phyloP scores from a whole-genome alignment of 1,139 yeast genomes.

The Hemisphaericaspora xylanilytica region DNA sequence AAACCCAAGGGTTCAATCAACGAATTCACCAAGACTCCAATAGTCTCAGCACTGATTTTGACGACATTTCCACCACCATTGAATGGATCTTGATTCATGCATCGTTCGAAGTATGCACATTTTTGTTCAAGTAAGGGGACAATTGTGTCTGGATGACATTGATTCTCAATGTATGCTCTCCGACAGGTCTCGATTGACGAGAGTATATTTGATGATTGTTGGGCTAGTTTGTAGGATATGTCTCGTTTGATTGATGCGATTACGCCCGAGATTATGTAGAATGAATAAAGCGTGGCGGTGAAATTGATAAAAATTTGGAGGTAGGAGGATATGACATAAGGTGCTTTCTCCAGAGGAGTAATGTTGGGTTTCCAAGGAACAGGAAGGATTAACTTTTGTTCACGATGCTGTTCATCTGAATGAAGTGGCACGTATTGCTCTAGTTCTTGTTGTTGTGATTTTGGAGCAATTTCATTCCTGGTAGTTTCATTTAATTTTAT shows the following conservation, averaged over 20 bases:
- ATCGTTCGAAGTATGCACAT: slow-evolving; percentile 60
- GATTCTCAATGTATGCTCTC: slow-evolving; percentile 49
- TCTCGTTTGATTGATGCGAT: slow-evolving; percentile 51
- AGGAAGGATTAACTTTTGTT: slow-evolving; percentile 27
- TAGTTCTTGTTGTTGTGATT: slow-evolving; percentile 4
- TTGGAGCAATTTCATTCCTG: slow-evolving; percentile 2
- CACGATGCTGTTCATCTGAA: background rate
- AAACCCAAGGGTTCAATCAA: slow-evolving; percentile 63
- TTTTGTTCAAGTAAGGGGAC: slow-evolving; percentile 57
- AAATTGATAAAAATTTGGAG: slow-evolving; percentile 52
- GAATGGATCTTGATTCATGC: slow-evolving; percentile 57
- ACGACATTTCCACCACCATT: slow-evolving; percentile 42
- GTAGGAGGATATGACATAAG: slow-evolving; percentile 58
- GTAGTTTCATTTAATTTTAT: slow-evolving; percentile 1
- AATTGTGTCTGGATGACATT: slow-evolving; percentile 52
- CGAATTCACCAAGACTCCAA: slow-evolving; percentile 62
- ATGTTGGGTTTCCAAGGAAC: slow-evolving; percentile 47
- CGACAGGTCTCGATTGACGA: slow-evolving; percentile 50
- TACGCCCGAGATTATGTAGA: slow-evolving; percentile 42
- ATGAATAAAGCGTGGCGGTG: slow-evolving; percentile 39
- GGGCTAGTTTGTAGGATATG: slow-evolving; percentile 46
- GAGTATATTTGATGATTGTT: slow-evolving; percentile 34
- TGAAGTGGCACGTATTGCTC: background rate
- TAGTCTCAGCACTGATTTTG: slow-evolving; percentile 57
- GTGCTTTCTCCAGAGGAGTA: slow-evolving; percentile 39